phyloP scores from a whole-genome alignment of 192 early-diverging fungal genomes.

The Rhizoclosmatium globosum region DNA sequence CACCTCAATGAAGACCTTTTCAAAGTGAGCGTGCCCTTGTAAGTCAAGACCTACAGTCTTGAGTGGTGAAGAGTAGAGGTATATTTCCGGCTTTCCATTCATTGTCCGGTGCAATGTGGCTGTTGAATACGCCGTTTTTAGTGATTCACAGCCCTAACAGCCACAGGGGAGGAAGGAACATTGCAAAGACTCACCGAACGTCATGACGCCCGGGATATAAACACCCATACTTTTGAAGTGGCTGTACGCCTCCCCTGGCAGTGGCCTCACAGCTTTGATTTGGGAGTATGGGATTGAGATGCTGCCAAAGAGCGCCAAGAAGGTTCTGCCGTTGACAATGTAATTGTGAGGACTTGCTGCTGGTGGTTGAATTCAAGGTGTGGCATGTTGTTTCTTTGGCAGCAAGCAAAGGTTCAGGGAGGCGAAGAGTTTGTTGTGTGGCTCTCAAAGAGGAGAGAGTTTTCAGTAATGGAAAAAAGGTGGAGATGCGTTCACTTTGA shows the following conservation, averaged over 20 bases:
- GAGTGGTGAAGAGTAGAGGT: slow-evolving; percentile 30
- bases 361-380: slow-evolving; percentile 24
- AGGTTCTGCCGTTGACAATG: slow-evolving; percentile 30
- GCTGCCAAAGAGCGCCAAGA: slow-evolving; percentile 22
- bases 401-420: not conserved
- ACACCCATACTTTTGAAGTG: slow-evolving; percentile 35
- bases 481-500: too few species aligned
- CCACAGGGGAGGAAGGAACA: not conserved
- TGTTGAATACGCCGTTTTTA: not conserved
- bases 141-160: not conserved
- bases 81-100: slow-evolving; percentile 26
- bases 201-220: slow-evolving; percentile 34
- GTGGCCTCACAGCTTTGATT: slow-evolving; percentile 13
- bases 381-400: slow-evolving; percentile 17
- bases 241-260: slow-evolving; percentile 23
- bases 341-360: not conserved
- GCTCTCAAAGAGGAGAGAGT: not conserved
- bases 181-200: slow-evolving; percentile 16
- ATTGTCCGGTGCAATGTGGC: slow-evolving; percentile 24
- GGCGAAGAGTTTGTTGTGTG: too few species aligned
- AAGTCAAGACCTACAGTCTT: slow-evolving; percentile 27
- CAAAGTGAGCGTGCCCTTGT: slow-evolving; percentile 21
- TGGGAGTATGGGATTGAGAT: slow-evolving; percentile 26
- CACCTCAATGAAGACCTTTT: slow-evolving; percentile 30
- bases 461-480: slow-evolving; percentile 2